Evolutionary conservation across 106 monocot species (phyloP), one percentile per base, ranked within the genome.

Genomic region (Xerophyta viscosa): DNA sequence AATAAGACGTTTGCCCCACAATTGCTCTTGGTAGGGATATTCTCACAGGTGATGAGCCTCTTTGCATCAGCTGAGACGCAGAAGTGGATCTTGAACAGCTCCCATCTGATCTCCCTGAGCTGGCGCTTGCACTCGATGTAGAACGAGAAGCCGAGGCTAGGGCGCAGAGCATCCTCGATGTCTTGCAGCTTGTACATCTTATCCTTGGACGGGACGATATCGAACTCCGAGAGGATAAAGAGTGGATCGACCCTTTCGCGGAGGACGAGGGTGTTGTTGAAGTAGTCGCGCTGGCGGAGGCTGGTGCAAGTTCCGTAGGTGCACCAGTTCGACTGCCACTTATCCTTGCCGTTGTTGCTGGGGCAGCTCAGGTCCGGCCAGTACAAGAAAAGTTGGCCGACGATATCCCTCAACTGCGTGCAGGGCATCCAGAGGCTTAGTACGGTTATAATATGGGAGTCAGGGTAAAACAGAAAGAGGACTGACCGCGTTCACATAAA

Each of bases 331-430:
- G 20, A 18, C 29, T 31, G 6, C 71, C 71, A 71, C 22, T n/a
- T 14, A 14, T 24, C 8, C 15, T 0, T 7, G 3, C 71, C 71
- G 11, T 64, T 58, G 63, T 57, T 64, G 48, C 56, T 49, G 1
- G 71, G 71, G 57, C 71, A 71, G 13, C 18, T 50, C 12, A 71
- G 0, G 43, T 56, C 56, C n/a, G 56, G 27, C 63, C 71, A 71
- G 64, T 71, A 57, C 6, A 54, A 8, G 46, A 14, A 62, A 44
- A 70, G 26, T 7, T 70, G 33, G 3, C 28, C 26, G 9, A 64
- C 50, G 7, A 64, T 31, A 2, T 42, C 24, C 28, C 10, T 39
- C 4, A 64, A 27, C 63, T 71, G 56, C n/a, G 6, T 20, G 1
- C 17, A 0, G 23, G 1, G 3, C 20, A 47, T 21, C 23, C 9